phyloP scores from a whole-genome alignment of 2,329 filamentous ascomycete species.

The Verticillium klebahnii region DNA sequence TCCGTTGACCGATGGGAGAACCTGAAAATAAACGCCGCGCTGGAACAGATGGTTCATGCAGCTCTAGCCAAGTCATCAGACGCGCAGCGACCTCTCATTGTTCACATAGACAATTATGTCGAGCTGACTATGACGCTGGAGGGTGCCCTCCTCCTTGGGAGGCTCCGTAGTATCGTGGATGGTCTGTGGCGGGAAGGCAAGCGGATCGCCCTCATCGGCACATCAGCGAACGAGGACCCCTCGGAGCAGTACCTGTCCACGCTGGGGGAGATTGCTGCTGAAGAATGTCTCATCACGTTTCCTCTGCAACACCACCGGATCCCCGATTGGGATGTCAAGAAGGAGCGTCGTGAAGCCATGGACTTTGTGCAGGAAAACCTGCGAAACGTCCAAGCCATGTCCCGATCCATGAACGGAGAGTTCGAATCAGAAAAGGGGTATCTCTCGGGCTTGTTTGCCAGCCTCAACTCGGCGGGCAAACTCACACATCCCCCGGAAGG shows the following conservation, averaged over 20 bases:
- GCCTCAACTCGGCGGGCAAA: background rate
- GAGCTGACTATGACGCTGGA: constrained; percentile 68
- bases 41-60: constrained; percentile 52
- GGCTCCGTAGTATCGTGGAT: constrained; percentile 68
- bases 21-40: constrained; percentile 52
- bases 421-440: constrained; percentile 8
- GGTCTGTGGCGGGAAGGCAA: constrained; percentile 66
- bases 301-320: constrained; percentile 16
- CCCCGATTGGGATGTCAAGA: constrained; percentile 1
- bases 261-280: constrained; percentile 31
- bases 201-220: constrained; percentile 75
- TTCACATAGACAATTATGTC: constrained; percentile 77
- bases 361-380: constrained; percentile 42
- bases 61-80: constrained; percentile 31
- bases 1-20: constrained; percentile 54
- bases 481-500: background rate
- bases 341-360: constrained; percentile 15
- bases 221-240: constrained; percentile 54
- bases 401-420: constrained; percentile 25
- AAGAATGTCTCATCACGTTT: constrained; percentile 32
- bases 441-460: background rate
- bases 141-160: constrained; percentile 63
- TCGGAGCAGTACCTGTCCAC: constrained; percentile 36
- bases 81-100: constrained; percentile 51
- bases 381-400: constrained; percentile 41